These are phyloP conservation scores for Arthrobotrys iridis DNA, from an alignment of 2,329 filamentous ascomycete genomes.

Conservation along the genomic window DNA sequence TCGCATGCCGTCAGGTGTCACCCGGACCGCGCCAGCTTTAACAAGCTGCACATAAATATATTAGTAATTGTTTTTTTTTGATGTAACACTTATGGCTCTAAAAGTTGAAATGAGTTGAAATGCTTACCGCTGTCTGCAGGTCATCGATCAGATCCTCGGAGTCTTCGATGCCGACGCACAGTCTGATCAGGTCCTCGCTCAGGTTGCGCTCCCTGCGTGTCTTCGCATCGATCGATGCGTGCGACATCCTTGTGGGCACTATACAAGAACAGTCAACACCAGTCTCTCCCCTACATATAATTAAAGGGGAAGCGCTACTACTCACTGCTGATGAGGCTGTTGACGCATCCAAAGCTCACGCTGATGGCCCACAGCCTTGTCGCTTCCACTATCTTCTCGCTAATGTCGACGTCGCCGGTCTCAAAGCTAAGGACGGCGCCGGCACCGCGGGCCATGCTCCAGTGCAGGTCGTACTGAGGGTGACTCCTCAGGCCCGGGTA, in stretches of 20 bases:
- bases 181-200: constrained; percentile 93
- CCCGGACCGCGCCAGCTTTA: constrained; percentile 89
- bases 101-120: too few species aligned
- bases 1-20: constrained; percentile 83
- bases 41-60: constrained; percentile 72
- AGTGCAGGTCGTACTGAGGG: constrained; percentile 94
- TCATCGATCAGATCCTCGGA: constrained; percentile 88
- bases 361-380: constrained; percentile 93
- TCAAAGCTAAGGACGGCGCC: constrained; percentile 96
- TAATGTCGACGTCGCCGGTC: constrained; percentile 83
- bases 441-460: constrained; percentile 91
- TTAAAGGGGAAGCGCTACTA: neutral
- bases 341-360: constrained; percentile 97
- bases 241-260: constrained; percentile 98
- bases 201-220: constrained; percentile 87
- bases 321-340: constrained; percentile 87
- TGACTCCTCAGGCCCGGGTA: constrained; percentile 95
- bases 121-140: constrained; percentile 84
- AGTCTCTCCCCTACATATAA: neutral
- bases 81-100: too few species aligned
- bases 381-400: constrained; percentile 92
- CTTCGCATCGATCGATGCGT: constrained; percentile 96
- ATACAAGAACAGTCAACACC: neutral
- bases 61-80: too few species aligned
- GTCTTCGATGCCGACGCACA: constrained; percentile 97